Evolutionary conservation across 306 rosid genomes (phyloP).

Genomic region (Luffa acutangula): DNA sequence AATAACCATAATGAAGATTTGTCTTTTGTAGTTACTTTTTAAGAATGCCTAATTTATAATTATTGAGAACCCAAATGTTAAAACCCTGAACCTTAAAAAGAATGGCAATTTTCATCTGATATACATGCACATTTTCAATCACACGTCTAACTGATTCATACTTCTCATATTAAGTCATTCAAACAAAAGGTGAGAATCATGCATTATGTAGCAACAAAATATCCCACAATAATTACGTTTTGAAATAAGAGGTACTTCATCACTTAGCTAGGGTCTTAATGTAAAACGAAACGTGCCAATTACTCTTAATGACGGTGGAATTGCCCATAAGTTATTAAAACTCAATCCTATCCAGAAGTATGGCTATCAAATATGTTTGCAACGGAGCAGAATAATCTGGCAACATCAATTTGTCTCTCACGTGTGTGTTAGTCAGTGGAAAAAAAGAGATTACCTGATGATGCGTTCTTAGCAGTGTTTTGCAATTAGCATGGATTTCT

Average conservation of each 20-base stretch:
- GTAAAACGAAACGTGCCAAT: background rate
- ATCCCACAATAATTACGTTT: background rate
- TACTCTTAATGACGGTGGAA: background rate
- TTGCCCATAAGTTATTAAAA: background rate
- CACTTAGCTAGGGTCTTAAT: background rate
- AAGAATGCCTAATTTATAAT: background rate
- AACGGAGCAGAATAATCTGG: background rate
- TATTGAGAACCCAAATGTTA: background rate
- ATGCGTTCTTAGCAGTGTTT: slow-evolving; percentile 79
- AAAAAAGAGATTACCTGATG: slow-evolving; percentile 57
- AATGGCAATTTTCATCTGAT: background rate
- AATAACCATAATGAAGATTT: background rate
- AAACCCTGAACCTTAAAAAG: background rate
- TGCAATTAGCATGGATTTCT: slow-evolving; percentile 91
- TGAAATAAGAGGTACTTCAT: slow-evolving; percentile 1
- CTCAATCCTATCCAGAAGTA: background rate
- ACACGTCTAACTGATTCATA: background rate
- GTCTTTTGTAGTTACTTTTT: background rate
- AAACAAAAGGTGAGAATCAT: background rate
- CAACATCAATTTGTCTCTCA: background rate
- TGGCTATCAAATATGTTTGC: background rate
- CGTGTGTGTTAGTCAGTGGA: background rate
- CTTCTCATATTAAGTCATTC: background rate
- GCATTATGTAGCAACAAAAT: background rate
- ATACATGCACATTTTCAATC: background rate